Evolutionary conservation across 1,139 yeast genomes (phyloP), one percentile per base, ranked within the genome.

Genomic region (Zhuliangozyma blackwelliae): DNA sequence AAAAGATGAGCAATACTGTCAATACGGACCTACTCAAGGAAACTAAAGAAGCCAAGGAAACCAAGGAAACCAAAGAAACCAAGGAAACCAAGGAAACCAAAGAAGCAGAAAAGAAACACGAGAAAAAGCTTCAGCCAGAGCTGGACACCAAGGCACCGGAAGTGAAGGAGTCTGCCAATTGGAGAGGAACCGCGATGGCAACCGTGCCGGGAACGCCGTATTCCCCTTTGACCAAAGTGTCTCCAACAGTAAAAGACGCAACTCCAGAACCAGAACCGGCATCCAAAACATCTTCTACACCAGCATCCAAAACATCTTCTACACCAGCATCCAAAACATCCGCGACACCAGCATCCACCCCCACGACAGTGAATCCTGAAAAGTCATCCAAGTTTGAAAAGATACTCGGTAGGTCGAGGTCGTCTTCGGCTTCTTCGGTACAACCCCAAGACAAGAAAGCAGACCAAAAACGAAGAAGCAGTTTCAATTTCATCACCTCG

Each of bases 381-480:
- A 37, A 34, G 19, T 16, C 48, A 12, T 51, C 60, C 12, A 52
- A 51, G 33, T 43, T 57, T 20, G 61, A 56, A 11, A 50, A 50
- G 38, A 52, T 60, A 44, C 39, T 55, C 16, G 64, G 66, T 9
- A 54, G 69, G 19, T 41, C 60, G n/a, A 49, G 71, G 29, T 59
- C 68, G 4, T 41, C 55, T 3, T 60, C 68, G 3, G 50, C 59
- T 5, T 59, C 68, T 7, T 31, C 38, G 7, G 41, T 37, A 8
- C 28, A 28, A 16, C 53, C 3, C 50, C 61, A 2, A 44, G 56
- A 5, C 16, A 34, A 30, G 21, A 21, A 21, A 21, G 25, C 28
- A 11, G 13, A 29, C 26, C 35, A 31, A 33, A 37, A 40, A 37
- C 31, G 48, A 32, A 39, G 45, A 11, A 43, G 42, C 13, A 44